Evolutionary conservation across 176 grass and related monocot genomes (phyloP).

Genomic region (Aegilops umbellulata): DNA sequence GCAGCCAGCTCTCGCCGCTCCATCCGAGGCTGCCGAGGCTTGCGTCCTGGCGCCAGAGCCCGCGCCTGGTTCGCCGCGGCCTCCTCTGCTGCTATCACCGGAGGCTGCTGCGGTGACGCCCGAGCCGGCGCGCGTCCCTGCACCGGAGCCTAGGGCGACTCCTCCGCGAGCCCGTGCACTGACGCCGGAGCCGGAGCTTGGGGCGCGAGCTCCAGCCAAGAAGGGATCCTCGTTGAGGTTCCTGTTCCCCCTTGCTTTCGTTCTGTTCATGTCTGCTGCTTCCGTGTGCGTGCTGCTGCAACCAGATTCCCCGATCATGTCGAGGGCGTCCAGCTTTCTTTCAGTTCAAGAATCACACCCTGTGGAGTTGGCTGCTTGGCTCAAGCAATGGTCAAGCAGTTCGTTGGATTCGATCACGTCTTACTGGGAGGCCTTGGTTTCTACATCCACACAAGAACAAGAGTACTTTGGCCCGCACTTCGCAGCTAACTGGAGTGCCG

Average conservation of each 20-base stretch:
- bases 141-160: not conserved
- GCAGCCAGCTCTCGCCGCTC: not conserved
- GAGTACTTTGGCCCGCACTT: conserved; percentile 38
- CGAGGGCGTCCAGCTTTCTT: conserved; percentile 39
- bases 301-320: conserved; percentile 38
- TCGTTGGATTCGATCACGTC: conserved; percentile 44
- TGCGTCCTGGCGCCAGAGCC: not conserved
- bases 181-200: not conserved
- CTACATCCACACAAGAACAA: conserved; percentile 16
- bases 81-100: not conserved
- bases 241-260: conserved; percentile 39
- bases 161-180: not conserved
- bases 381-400: conserved; percentile 56
- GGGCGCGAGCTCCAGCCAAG: not conserved
- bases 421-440: conserved; percentile 25
- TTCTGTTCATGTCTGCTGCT: conserved; percentile 38
- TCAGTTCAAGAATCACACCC: conserved; percentile 51
- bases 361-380: conserved; percentile 53
- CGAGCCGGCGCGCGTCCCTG: not conserved
- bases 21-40: not conserved
- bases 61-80: not conserved
- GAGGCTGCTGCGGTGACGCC: not conserved
- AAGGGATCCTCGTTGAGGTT: conserved; percentile 23
- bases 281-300: conserved; percentile 35
- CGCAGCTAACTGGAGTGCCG: conserved; percentile 56